Percentiles rank a stretch among this genome's conserved stretches.
Conservation (phyloP, 2,329 filamentous ascomycete species). For the Xylaria sp. region DNA sequence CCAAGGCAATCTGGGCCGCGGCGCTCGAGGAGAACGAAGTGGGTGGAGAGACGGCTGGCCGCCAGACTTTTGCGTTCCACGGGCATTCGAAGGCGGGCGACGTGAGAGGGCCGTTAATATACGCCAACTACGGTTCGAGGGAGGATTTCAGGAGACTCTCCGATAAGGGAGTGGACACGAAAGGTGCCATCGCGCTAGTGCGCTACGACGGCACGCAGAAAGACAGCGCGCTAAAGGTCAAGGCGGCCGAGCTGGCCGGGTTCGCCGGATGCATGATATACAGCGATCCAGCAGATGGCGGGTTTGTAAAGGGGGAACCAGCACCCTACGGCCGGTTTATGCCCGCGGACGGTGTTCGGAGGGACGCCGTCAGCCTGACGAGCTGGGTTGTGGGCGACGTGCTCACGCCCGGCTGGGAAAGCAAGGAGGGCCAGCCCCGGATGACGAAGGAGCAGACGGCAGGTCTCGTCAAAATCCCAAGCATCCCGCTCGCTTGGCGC, state of each 20-base stretch:
- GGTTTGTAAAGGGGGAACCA: conserved; percentile 71
- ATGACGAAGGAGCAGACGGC: conserved; percentile 70
- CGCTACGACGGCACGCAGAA: conserved; percentile 75
- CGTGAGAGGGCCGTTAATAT: conserved; percentile 83
- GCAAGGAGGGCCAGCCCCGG: conserved; percentile 65
- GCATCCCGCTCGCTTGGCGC: conserved; percentile 85
- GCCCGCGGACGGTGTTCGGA: conserved; percentile 80
- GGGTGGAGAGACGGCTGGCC: conserved; percentile 62
- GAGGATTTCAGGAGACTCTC: conserved; percentile 78
- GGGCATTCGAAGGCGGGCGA: conserved; percentile 86
- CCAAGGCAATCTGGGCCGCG: conserved; percentile 72
- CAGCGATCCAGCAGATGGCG: conserved; percentile 85
- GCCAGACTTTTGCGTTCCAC: conserved; percentile 81
- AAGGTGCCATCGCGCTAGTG: conserved; percentile 83
- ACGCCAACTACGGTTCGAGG: conserved; percentile 87
- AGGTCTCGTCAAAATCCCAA: conserved; percentile 82
- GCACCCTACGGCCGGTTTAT: conserved; percentile 80
- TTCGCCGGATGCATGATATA: conserved; percentile 90
- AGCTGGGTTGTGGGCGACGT: conserved; percentile 88
- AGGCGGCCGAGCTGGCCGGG: conserved; percentile 83
- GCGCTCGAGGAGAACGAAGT: conserved; percentile 79
- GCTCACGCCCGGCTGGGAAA: conserved; percentile 86
- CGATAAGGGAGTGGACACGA: conserved; percentile 71
- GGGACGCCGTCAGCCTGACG: conserved; percentile 78
- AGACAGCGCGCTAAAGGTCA: conserved; percentile 80